phyloP scores from a whole-genome alignment of 1,284 basidiomycete species.

The Mycena sp. region DNA sequence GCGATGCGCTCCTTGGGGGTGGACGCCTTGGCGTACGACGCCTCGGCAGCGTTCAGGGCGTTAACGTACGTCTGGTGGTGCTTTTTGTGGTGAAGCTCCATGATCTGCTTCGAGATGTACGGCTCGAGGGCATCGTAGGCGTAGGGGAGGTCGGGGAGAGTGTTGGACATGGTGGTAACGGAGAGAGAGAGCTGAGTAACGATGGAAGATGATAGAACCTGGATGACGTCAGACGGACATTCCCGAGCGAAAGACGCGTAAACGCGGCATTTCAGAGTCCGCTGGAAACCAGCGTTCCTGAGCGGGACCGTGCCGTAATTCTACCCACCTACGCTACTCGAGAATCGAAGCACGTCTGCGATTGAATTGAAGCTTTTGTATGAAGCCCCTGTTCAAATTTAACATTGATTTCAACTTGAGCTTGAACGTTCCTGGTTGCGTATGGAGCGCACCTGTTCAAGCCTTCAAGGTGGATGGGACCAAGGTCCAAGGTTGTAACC shows the following conservation, averaged over 20 bases:
- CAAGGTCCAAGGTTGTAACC: not conserved
- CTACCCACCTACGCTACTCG: too few species aligned
- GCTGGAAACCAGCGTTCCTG: too few species aligned
- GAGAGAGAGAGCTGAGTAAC: constrained; percentile 9
- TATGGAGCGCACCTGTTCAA: not conserved
- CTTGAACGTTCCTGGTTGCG: too few species aligned
- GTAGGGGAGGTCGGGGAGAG: constrained; percentile 87
- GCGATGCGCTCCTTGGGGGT: constrained; percentile 79
- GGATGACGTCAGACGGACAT: not conserved
- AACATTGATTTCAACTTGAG: too few species aligned
- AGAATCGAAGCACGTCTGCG: too few species aligned
- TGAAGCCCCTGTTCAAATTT: too few species aligned
- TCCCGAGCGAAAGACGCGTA: not conserved
- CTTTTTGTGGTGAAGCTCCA: constrained; percentile 95
- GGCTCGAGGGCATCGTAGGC: constrained; percentile 86
- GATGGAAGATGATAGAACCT: not conserved
- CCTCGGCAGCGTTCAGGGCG: constrained; percentile 91
- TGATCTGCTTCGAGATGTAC: constrained; percentile 84
- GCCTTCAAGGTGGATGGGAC: too few species aligned
- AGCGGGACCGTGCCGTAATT: too few species aligned
- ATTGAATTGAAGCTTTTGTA: too few species aligned
- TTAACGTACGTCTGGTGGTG: constrained; percentile 96
- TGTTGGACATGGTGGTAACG: constrained; percentile 53
- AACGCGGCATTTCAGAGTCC: not conserved
- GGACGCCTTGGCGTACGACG: constrained; percentile 68